A percentile compares a stretch with the other conserved stretches of the same genome.
Evolutionary conservation across 495 filamentous ascomycete genomes (phyloP).

Genomic region (Elasticomyces elasticus): DNA sequence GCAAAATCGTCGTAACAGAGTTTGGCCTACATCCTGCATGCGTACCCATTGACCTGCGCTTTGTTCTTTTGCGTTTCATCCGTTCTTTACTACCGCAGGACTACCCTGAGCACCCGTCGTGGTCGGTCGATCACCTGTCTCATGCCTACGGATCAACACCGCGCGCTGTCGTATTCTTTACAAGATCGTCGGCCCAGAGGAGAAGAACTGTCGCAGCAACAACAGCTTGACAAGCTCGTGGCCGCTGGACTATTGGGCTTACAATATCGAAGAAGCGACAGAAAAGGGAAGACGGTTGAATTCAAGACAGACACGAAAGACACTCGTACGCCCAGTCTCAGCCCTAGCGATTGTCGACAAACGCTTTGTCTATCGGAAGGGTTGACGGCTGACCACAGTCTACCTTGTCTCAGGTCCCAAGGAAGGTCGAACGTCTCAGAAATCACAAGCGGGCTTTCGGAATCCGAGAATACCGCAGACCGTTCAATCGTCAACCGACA

Average conservation of each 20-base stretch:
- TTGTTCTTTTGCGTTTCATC: not conserved
- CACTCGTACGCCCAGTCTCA: not conserved
- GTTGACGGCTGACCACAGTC: not conserved
- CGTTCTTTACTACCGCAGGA: too few relatives aligned
- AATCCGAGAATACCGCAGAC: not conserved
- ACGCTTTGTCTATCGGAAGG: not conserved
- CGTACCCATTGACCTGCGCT: too few relatives aligned
- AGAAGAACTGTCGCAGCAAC: not conserved
- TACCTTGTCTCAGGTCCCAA: slow-evolving; percentile 8
- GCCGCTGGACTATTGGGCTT: slow-evolving; percentile 2
- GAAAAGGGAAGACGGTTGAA: not conserved
- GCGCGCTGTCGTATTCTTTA: not conserved
- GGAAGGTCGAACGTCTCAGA: slow-evolving; percentile 4
- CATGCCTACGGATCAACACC: slow-evolving; percentile 3
- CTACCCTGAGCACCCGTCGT: not conserved
- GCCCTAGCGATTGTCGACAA: not conserved
- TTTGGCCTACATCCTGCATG: too few relatives aligned
- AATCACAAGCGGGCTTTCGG: not conserved
- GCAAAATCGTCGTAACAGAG: too few relatives aligned
- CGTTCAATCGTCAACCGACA: not conserved
- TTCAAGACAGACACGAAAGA: not conserved
- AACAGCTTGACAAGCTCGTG: slow-evolving; percentile 6
- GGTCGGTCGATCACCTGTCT: not conserved
- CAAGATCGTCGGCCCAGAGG: not conserved
- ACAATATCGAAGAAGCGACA: not conserved